Percentiles rank a stretch among this genome's conserved stretches.
These are phyloP conservation scores for Colletotrichum graminicola DNA, from an alignment of 2,329 filamentous ascomycete genomes.

Conservation along the genomic window DNA sequence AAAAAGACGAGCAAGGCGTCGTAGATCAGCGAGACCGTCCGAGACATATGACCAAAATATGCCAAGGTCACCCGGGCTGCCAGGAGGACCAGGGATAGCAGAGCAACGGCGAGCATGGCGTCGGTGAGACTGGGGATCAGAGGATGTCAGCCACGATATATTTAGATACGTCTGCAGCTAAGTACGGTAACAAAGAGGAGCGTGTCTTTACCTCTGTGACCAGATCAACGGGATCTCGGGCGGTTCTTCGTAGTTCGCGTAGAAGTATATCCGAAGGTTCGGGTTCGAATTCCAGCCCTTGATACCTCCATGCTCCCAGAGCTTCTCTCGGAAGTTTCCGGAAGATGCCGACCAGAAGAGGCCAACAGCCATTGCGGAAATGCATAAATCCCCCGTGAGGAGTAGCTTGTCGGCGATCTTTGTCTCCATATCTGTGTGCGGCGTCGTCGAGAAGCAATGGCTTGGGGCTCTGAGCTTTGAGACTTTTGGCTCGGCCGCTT, in stretches of 20 bases:
- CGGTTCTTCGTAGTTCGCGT: slow-evolving; percentile 48
- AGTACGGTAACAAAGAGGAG: accelerated
- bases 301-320: slow-evolving; percentile 48
- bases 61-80: slow-evolving; percentile 45
- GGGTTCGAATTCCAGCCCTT: slow-evolving; percentile 50
- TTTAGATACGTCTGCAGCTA: neutral
- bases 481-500: neutral
- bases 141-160: neutral
- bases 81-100: slow-evolving; percentile 48
- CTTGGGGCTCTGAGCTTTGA: no score
- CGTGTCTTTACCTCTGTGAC: slow-evolving; percentile 44
- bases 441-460: neutral
- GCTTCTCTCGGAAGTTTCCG: slow-evolving; percentile 41
- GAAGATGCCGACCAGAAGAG: slow-evolving; percentile 46
- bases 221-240: slow-evolving; percentile 48
- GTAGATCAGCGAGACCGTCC: slow-evolving; percentile 46
- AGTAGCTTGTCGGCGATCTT: slow-evolving; percentile 24
- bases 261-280: slow-evolving; percentile 47
- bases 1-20: slow-evolving; percentile 47
- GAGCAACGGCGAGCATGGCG: slow-evolving; percentile 48
- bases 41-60: slow-evolving; percentile 43
- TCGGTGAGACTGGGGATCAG: slow-evolving; percentile 44
- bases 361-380: slow-evolving; percentile 25
- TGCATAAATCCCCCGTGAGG: slow-evolving; percentile 42
- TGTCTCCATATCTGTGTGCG: neutral